Conservation (phyloP, 2,329 filamentous ascomycete species). For the Fonsecaea erecta region DNA sequence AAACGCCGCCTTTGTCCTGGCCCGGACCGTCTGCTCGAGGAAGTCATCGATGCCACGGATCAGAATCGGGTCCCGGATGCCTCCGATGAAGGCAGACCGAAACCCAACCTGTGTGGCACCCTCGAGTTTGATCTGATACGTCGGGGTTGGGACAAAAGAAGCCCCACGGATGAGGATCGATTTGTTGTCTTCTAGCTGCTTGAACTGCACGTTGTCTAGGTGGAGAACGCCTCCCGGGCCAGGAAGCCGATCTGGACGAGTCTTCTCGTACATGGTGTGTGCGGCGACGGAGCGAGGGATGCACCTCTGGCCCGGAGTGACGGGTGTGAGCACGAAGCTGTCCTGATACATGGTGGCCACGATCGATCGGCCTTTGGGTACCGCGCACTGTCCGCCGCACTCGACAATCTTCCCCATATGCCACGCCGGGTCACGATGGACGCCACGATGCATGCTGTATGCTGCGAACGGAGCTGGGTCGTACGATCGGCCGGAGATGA, state of each 20-base stretch:
- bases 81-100: conserved; percentile 45
- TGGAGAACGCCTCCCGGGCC: conserved; percentile 58
- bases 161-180: conserved; percentile 55
- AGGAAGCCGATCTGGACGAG: conserved; percentile 55
- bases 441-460: conserved; percentile 46
- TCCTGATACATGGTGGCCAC: conserved; percentile 53
- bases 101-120: conserved; percentile 51
- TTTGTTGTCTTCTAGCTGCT: conserved; percentile 51
- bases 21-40: conserved; percentile 40
- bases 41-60: conserved; percentile 49
- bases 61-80: conserved; percentile 53
- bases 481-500: conserved; percentile 54
- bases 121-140: conserved; percentile 58
- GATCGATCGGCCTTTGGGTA: conserved; percentile 53
- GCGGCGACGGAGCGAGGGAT: conserved; percentile 58
- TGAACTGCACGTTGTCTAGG: conserved; percentile 50
- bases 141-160: conserved; percentile 57
- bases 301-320: conserved; percentile 48
- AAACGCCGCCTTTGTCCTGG: conserved; percentile 51
- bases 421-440: conserved; percentile 1
- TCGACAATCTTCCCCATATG: conserved; percentile 62
- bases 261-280: conserved; percentile 62
- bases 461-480: conserved; percentile 50
- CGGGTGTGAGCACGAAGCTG: conserved; percentile 55
- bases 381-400: conserved; percentile 55